Conservation (phyloP, 192 early-diverging fungal species). For the Coemansia sp. region DNA sequence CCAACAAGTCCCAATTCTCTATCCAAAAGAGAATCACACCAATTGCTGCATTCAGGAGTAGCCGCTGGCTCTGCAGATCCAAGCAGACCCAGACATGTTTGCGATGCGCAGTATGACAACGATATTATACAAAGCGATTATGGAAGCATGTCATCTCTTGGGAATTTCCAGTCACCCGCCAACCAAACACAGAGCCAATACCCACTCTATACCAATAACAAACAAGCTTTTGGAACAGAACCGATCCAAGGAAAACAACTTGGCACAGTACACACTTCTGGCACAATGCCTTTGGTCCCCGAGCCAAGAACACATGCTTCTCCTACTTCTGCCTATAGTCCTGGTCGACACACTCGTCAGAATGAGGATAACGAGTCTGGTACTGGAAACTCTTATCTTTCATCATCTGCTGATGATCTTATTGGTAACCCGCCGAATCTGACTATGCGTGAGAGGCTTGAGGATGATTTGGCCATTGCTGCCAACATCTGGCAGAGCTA, state of each 20-base stretch:
- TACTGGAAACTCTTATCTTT: constrained; percentile 17
- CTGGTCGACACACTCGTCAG: not conserved
- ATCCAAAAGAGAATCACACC: not conserved
- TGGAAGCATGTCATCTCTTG: not conserved
- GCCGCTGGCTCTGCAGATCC: not conserved
- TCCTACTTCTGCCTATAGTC: not conserved
- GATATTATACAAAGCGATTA: constrained; percentile 5
- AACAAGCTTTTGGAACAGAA: not conserved
- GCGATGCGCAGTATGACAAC: not conserved
- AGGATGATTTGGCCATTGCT: constrained; percentile 49
- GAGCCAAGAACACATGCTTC: not conserved
- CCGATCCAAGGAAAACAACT: constrained; percentile 1
- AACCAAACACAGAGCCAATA: not conserved
- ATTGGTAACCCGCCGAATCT: constrained; percentile 13
- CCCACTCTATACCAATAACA: not conserved
- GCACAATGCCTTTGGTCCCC: not conserved
- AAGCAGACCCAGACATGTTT: not conserved
- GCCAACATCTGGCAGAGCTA: constrained; percentile 50
- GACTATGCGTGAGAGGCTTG: constrained; percentile 35
- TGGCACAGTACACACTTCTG: not conserved
- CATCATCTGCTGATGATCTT: constrained; percentile 24
- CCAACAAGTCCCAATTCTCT: not conserved
- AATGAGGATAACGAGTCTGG: constrained; percentile 8
- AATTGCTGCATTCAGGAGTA: not conserved
- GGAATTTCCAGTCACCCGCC: not conserved